Percentiles rank a stretch among this genome's conserved stretches.
Evolutionary conservation across 2,329 filamentous ascomycete species (phyloP).

Genomic region (Aaosphaeria arxii): DNA sequence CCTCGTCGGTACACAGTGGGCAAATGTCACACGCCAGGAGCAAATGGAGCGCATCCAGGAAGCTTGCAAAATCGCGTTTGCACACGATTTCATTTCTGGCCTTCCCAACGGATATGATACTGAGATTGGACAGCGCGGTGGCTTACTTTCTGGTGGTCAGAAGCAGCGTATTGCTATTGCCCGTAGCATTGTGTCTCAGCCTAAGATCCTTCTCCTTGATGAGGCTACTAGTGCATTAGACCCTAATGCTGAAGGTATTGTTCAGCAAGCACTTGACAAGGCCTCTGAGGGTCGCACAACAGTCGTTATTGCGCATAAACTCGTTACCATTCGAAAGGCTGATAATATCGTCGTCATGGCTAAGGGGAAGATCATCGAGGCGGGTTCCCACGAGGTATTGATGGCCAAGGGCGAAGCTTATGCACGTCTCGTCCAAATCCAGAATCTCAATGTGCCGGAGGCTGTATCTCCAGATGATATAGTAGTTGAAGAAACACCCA

Average conservation of each 20-base stretch:
- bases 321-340: neutral
- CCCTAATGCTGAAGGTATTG: neutral
- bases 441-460: neutral
- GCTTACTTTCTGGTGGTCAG: neutral
- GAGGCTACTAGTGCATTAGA: neutral
- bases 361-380: neutral
- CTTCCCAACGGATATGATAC: neutral
- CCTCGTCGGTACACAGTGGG: neutral
- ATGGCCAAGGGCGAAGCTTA: neutral
- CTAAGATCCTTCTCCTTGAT: neutral
- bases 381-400: neutral
- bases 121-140: neutral
- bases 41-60: slow-evolving; percentile 45
- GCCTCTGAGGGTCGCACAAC: neutral
- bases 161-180: neutral
- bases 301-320: neutral
- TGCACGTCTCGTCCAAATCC: neutral
- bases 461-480: no score
- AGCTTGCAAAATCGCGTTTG: slow-evolving; percentile 73
- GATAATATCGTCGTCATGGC: neutral
- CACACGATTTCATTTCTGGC: slow-evolving; percentile 75
- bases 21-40: neutral
- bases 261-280: neutral
- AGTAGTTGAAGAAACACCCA: no score
- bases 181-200: neutral